phyloP scores from a whole-genome alignment of 2,329 filamentous ascomycete genomes.

The Chalaropsis ovoidea region DNA sequence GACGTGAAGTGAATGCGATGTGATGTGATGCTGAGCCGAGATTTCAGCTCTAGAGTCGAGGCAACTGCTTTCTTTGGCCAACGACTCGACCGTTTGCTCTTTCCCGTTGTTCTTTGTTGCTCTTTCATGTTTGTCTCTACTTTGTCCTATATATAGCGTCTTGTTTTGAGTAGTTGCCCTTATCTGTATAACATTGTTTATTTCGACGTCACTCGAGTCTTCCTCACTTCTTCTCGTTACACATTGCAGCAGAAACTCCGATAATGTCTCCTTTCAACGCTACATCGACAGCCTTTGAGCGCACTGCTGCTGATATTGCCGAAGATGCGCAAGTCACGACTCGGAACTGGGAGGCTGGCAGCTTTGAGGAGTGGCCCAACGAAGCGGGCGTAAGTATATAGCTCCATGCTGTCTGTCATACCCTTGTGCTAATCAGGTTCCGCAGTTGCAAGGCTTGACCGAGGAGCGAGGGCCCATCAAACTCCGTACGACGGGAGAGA shows the following conservation, averaged over 20 bases:
- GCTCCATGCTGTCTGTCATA: background rate
- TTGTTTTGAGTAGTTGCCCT: conserved; percentile 3
- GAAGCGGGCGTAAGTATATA: conserved; percentile 36
- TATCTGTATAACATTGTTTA: too few species aligned
- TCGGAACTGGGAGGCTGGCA: conserved; percentile 1
- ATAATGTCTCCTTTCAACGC: background rate
- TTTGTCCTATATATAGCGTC: background rate
- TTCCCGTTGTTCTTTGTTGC: background rate
- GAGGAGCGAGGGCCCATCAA: conserved; percentile 57
- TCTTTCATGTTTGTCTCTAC: background rate
- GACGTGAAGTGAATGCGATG: background rate
- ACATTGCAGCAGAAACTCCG: too few species aligned
- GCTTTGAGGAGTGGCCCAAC: conserved; percentile 40
- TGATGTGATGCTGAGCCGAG: background rate
- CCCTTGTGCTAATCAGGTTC: background rate
- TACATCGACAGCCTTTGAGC: background rate
- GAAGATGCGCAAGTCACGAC: background rate
- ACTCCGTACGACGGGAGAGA: conserved; percentile 52
- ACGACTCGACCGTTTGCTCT: conserved; percentile 1
- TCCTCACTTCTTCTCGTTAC: too few species aligned
- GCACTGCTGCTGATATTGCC: background rate
- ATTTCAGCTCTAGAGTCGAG: background rate
- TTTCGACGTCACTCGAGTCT: background rate
- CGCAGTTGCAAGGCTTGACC: conserved; percentile 56
- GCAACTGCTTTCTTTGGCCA: background rate